Evolutionary conservation across 805 yeast genomes (phyloP).

Genomic region (Candida khao-thaluensis): DNA sequence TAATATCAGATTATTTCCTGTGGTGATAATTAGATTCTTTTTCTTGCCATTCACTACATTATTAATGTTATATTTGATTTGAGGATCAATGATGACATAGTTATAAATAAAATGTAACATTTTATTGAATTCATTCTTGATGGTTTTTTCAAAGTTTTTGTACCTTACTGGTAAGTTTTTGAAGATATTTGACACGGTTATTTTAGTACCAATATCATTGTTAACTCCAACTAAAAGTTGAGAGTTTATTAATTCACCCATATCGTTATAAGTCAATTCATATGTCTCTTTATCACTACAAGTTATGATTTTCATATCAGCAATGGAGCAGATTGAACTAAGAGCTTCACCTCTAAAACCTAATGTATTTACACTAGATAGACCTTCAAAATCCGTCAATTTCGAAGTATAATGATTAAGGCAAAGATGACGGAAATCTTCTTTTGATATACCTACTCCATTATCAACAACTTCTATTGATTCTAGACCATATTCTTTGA

Average conservation of each 20-base stretch:
- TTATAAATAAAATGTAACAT: constrained; percentile 62
- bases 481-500: constrained; percentile 72
- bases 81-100: constrained; percentile 61
- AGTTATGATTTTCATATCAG: constrained; percentile 50
- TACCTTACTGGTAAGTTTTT: constrained; percentile 75
- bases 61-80: constrained; percentile 63
- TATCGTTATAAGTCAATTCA: constrained; percentile 49
- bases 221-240: constrained; percentile 47
- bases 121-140: constrained; percentile 69
- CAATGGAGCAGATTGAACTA: constrained; percentile 62
- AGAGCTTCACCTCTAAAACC: constrained; percentile 86
- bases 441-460: constrained; percentile 59
- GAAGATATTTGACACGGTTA: constrained; percentile 60
- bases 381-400: constrained; percentile 53
- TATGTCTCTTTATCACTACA: constrained; percentile 39
- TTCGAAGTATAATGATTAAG: constrained; percentile 70
- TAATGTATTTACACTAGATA: constrained; percentile 49
- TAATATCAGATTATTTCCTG: constrained; percentile 38
- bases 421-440: constrained; percentile 56
- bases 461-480: constrained; percentile 67
- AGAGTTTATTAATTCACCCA: constrained; percentile 48
- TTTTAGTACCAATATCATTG: constrained; percentile 58
- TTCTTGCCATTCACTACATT: constrained; percentile 39
- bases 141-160: constrained; percentile 66
- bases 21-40: constrained; percentile 56